These are phyloP conservation scores for Beta macrorhiza DNA, from an alignment of 179 eudicot species.

Conservation along the genomic window DNA sequence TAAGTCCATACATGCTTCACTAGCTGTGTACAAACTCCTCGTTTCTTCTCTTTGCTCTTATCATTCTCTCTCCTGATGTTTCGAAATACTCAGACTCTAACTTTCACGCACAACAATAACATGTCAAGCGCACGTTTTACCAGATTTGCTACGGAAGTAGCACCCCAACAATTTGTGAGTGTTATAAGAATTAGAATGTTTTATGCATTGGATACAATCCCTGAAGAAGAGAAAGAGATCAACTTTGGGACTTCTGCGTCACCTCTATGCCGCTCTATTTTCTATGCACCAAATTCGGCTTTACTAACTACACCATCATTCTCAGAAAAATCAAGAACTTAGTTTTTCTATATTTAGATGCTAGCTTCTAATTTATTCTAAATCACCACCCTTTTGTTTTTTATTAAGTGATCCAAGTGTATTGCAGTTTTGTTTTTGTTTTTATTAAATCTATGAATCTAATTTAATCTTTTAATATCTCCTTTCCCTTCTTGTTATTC, in stretches of 20 bases:
- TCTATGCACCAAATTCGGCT: background rate
- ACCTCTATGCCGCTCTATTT: no score
- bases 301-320: background rate
- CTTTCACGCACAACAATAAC: background rate
- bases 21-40: background rate
- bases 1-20: background rate
- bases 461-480: no score
- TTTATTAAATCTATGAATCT: no score
- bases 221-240: slow-evolving; percentile 12
- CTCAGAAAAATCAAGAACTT: background rate
- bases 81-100: background rate
- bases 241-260: background rate
- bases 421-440: no score
- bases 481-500: no score
- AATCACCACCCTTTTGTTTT: no score
- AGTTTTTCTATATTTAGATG: background rate
- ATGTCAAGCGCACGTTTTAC: background rate
- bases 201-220: slow-evolving; percentile 16
- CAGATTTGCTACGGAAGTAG: background rate
- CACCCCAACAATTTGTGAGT: slow-evolving; percentile 12
- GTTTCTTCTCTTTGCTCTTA: no score
- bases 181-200: background rate
- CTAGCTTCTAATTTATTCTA: no score
- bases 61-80: no score
- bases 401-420: no score